Base-by-base conservation (phyloP, 2,329 filamentous ascomycete genomes). In the Paecilomyces variotii region DNA sequence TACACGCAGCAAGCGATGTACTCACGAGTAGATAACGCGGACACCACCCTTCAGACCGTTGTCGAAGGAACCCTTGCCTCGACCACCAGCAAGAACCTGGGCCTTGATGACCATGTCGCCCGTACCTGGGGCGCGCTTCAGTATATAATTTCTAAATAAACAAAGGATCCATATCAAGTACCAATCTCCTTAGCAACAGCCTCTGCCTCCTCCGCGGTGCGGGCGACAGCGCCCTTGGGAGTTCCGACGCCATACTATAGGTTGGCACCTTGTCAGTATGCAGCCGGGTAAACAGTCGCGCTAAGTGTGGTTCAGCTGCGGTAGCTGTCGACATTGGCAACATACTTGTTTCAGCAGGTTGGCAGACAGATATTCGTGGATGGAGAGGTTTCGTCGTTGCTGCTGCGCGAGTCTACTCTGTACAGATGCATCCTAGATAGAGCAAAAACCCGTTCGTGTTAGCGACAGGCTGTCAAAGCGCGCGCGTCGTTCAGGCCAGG, bases 101-200 rank as follows among this genome's bases (percentile, higher is more conserved):
- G 94, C 94, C 86, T 99, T 99, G 85, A 99, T 97, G 69, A 99
- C 94, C 86, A 97, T 93, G 77, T 99, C 94, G 74, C 96, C 93
- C 70, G 84, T 84, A 67, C 84, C 88, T 82, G 68, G 39, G 59
- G 60, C 25, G 9, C 53, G 12, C 27, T 10, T 52, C n/a, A n/a
- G 24, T 24, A 60, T 56, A 62, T 59, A 49, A 55, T 53, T 58
- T 25, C 9, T 35, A 24, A 57, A 27, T 1, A 54, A 24, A 34
- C 24, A 26, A 19, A 9, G 30, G 19, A 30, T 11, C 19, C 19
- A 49, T 52, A n/a, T 10, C 56, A 66, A 75, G 64, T 83, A 87
- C 91, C 89, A 72, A 99, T 94, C 66, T 87, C 81, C 81, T 93
- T 92, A 60, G 94, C 94, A 71, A 97, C 85, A 69, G 85, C 82